Base-by-base conservation (phyloP, 345 rosid species). In the Litchi chinensis region DNA sequence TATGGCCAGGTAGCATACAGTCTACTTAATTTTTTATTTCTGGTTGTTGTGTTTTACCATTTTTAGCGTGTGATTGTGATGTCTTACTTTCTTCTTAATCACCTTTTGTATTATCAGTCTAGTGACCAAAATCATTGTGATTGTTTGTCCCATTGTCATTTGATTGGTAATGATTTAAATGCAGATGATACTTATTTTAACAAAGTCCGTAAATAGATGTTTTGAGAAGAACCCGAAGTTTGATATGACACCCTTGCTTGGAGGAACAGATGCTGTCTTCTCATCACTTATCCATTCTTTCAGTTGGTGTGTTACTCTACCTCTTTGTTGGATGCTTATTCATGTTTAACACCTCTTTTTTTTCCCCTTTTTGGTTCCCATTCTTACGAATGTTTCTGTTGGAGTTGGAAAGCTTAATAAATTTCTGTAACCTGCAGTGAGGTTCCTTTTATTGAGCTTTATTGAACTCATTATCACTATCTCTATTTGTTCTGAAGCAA, bases 251-350 rank as follows among this genome's bases (percentile, higher is more conserved):
- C 97, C 97, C 44, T 86, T 97, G 85, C 98, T 97, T 73, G 98
- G 99, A 82, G 99, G 98, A 88, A 97, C 99, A 40, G 97, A 97
- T 70, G 96, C 85, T 80, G 99, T 97, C 80, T 97, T 97, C 91
- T 94, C 98, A 54, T 94, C 99, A 71, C 97, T 97, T 24, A 89
- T 97, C 85, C 98, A 94, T 86, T 94, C 98, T 41, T 94, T 94
- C 75, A 88, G 94, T 84, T 97, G 99, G 99, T 97, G 71, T 59
- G 97, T 88, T 80, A 84, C 84, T 82, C 65, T 85, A 8, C 46
- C n/a, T 75, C 46, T 65, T 39, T 48, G 28, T 52, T 37, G 57
- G 37, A 10, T 68, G 41, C 24, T 22, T 44, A 43, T 5, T 21
- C 68, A 37, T 71, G 44, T 76, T 21, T 6, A 54, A 32, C 44